phyloP scores from a whole-genome alignment of 2,329 filamentous ascomycete genomes.

The Atkinsonella texensis region DNA sequence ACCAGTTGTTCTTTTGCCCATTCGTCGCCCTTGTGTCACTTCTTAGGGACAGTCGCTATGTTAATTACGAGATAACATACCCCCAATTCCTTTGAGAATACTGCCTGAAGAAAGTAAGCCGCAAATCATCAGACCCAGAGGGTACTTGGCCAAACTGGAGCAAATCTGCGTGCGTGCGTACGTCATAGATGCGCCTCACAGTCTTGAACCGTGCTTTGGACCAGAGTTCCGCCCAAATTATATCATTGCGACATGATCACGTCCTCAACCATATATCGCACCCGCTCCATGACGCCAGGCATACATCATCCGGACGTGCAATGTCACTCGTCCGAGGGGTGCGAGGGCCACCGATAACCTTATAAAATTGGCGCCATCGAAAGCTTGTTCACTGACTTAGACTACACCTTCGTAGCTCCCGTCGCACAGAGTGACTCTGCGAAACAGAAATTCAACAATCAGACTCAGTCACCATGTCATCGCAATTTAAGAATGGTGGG shows the following conservation, averaged over 20 bases:
- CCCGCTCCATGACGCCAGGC: neutral
- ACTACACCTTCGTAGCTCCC: neutral
- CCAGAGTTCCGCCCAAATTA: neutral
- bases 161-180: neutral
- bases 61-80: too few relatives aligned
- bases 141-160: neutral
- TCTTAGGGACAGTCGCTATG: too few relatives aligned
- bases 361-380: neutral
- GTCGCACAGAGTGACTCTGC: neutral
- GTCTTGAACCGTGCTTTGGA: neutral
- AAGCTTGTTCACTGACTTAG: neutral
- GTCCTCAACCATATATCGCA: neutral
- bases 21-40: too few relatives aligned
- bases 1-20: too few relatives aligned
- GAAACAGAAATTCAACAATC: neutral
- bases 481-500: constrained; percentile 2
- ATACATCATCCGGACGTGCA: neutral
- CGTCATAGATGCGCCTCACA: neutral
- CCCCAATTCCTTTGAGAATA: too few relatives aligned
- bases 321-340: neutral
- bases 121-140: too few relatives aligned
- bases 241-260: neutral
- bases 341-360: neutral
- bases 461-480: neutral
- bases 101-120: too few relatives aligned